These are phyloP conservation scores for Hypoxylon fragiforme DNA, from an alignment of 495 filamentous ascomycete genomes.

Conservation along the genomic window DNA sequence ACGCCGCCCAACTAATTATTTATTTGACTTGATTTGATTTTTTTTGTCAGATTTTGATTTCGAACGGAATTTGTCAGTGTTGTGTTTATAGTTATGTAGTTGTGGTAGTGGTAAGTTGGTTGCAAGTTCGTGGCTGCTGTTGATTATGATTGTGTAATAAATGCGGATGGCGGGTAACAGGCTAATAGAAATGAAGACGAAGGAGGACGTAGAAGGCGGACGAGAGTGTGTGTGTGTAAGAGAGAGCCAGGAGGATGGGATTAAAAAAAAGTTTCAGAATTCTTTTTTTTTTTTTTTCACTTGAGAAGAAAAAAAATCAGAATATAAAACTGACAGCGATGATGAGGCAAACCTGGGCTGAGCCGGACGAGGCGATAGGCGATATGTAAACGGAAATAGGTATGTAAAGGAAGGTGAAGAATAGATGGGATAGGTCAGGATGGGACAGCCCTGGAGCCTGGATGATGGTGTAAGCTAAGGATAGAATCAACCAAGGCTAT, in stretches of 20 bases:
- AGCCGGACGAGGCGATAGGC: conserved; percentile 3
- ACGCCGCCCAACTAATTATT: no score
- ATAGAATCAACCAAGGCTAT: no score
- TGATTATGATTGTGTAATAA: conserved; percentile 15
- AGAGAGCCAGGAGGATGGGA: conserved; percentile 1
- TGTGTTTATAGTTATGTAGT: background rate
- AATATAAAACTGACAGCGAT: background rate
- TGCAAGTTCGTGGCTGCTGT: background rate
- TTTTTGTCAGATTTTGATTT: no score
- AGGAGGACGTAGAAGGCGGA: background rate
- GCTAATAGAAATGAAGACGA: conserved; percentile 14
- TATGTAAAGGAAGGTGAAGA: no score
- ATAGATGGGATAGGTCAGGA: background rate
- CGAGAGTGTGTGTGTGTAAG: no score
- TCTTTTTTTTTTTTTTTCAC: no score
- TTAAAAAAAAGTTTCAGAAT: background rate
- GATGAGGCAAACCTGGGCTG: conserved; percentile 7
- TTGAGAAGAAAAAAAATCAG: no score
- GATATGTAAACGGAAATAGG: background rate
- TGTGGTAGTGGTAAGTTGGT: conserved; percentile 16
- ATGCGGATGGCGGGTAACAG: conserved; percentile 24
- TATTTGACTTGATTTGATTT: background rate
- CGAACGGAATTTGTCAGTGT: no score
- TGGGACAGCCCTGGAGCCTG: background rate
- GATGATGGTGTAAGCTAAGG: no score